Evolutionary conservation across 306 rosid genomes (phyloP).

Genomic region (Quercus mongolica): DNA sequence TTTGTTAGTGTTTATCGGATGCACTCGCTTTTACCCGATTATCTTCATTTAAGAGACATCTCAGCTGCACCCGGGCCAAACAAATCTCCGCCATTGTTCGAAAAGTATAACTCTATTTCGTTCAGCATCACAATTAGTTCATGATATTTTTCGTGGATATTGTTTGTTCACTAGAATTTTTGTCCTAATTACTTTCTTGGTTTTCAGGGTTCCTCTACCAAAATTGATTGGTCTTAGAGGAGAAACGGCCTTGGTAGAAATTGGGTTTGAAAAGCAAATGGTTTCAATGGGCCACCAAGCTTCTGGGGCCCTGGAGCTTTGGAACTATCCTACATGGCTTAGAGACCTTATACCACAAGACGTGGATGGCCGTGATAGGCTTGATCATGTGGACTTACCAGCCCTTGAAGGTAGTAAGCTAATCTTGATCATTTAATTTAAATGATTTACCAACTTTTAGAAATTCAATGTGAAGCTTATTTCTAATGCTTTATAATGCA

Average conservation of each 20-base stretch:
- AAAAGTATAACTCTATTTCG: conserved; percentile 26
- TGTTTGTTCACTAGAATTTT: neutral
- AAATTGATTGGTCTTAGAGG: conserved; percentile 45
- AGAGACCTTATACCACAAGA: conserved; percentile 49
- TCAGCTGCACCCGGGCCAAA: conserved; percentile 34
- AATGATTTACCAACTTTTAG: neutral
- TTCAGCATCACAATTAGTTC: neutral
- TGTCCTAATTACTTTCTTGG: neutral
- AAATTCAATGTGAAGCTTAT: neutral
- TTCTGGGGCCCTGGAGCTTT: conserved; percentile 51
- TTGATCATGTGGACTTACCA: conserved; percentile 48
- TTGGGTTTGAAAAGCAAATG: conserved; percentile 41
- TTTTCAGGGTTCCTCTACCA: conserved; percentile 38
- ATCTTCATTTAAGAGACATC: conserved; percentile 33
- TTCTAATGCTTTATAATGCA: conserved; percentile 14
- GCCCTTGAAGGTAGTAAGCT: conserved; percentile 50
- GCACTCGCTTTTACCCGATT: conserved; percentile 57
- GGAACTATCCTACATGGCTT: conserved; percentile 48
- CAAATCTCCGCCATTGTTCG: conserved; percentile 45
- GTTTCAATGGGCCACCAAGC: conserved; percentile 82
- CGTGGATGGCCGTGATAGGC: conserved; percentile 44
- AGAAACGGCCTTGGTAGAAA: conserved; percentile 29
- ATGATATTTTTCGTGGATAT: neutral
- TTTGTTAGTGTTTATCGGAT: conserved; percentile 53
- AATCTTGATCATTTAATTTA: neutral